A percentile compares a stretch with the other conserved stretches of the same genome.
Evolutionary conservation across 1,284 basidiomycete species (phyloP).

Genomic region (Leccinum pachyderme): DNA sequence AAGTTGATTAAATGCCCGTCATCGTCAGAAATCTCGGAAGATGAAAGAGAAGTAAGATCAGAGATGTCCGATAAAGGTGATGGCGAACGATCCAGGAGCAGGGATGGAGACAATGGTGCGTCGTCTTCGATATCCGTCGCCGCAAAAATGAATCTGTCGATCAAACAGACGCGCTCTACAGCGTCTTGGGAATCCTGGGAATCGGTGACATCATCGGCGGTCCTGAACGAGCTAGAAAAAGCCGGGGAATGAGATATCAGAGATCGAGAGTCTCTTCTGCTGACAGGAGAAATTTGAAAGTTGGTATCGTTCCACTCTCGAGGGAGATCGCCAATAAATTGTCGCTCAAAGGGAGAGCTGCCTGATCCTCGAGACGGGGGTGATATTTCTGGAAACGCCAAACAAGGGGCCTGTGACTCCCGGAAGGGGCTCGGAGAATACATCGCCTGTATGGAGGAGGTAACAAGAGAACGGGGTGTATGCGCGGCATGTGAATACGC

Average conservation of each 20-base stretch:
- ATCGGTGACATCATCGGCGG: neutral
- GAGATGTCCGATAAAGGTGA: slow-evolving; percentile 28
- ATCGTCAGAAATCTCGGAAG: slow-evolving; percentile 13
- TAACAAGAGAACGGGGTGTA: slow-evolving; percentile 10
- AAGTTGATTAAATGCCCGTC: neutral
- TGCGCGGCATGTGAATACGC: slow-evolving; percentile 1
- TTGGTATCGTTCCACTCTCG: slow-evolving; percentile 17
- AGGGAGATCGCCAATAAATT: slow-evolving; percentile 23
- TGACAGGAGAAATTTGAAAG: slow-evolving; percentile 25
- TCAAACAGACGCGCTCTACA: slow-evolving; percentile 24
- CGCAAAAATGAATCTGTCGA: slow-evolving; percentile 31
- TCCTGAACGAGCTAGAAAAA: neutral
- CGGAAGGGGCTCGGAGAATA: slow-evolving; percentile 34
- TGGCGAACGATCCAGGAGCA: slow-evolving; percentile 2
- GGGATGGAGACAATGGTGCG: neutral
- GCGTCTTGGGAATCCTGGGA: slow-evolving; percentile 9
- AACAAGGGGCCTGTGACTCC: slow-evolving; percentile 15
- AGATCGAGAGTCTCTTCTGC: slow-evolving; percentile 8
- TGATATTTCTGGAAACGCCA: slow-evolving; percentile 26
- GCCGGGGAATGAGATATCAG: slow-evolving; percentile 10
- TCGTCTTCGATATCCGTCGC: slow-evolving; percentile 12
- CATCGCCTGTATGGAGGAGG: slow-evolving; percentile 11
- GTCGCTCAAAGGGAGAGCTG: slow-evolving; percentile 32
- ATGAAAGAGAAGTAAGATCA: slow-evolving; percentile 32
- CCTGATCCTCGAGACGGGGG: slow-evolving; percentile 26